These are phyloP conservation scores for Quercus tomentella DNA, from an alignment of 331 rosid genomes.

Conservation along the genomic window DNA sequence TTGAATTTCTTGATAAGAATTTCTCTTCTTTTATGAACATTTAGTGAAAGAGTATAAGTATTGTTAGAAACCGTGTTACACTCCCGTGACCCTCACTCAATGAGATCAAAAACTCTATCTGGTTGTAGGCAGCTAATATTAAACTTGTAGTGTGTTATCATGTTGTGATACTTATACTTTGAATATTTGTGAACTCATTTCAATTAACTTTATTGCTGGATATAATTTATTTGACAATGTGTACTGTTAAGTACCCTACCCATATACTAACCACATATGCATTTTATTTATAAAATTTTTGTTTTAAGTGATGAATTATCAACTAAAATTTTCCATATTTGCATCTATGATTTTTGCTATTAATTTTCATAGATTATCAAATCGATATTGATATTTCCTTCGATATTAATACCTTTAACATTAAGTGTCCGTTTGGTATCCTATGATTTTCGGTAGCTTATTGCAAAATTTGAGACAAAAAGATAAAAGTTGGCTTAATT, in stretches of 20 bases:
- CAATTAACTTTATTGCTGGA: not conserved
- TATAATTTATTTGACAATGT: too few species aligned
- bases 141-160: not conserved
- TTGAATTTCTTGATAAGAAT: not conserved
- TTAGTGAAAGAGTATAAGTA: not conserved
- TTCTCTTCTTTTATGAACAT: not conserved
- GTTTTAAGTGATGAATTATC: too few species aligned
- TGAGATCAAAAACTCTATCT: not conserved
- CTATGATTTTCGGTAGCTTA: too few species aligned
- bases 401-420: not conserved
- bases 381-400: not conserved
- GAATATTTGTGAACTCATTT: not conserved
- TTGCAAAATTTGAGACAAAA: too few species aligned
- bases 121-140: not conserved
- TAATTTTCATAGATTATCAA: not conserved
- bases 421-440: too few species aligned
- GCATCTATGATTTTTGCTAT: not conserved
- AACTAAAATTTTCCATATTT: too few species aligned
- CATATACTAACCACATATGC: too few species aligned
- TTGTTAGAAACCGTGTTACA: not conserved
- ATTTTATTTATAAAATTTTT: too few species aligned
- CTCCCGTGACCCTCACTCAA: not conserved
- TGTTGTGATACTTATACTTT: not conserved
- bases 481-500: too few species aligned
- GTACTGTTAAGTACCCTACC: too few species aligned